Evolutionary conservation across 208 protist species (phyloP), one percentile per base, ranked within the genome.

Genomic region (Crithidia brevicula): DNA sequence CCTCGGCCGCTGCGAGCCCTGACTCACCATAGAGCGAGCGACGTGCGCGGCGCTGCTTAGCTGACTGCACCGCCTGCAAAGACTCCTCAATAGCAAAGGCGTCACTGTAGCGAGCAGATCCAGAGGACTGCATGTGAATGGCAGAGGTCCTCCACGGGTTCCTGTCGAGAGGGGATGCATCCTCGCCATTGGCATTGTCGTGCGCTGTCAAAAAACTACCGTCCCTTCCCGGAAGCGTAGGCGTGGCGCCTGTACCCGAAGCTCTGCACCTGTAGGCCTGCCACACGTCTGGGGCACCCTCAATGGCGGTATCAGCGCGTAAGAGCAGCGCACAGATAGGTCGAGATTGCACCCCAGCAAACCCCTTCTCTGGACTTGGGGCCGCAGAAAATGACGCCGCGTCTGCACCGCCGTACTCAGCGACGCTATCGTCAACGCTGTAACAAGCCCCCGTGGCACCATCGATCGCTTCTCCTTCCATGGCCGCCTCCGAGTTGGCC

Each of bases 241-340:
- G n/a, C n/a, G n/a, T n/a, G n/a, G n/a, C n/a, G n/a, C n/a, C n/a
- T n/a, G n/a, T n/a, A n/a, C n/a, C n/a, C n/a, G n/a, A n/a, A 16
- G 53, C 40, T 7, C n/a, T 30, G 27, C 20, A 25, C 9, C 46
- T 22, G 51, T 72, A 45, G 15, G 46, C 28, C 20, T 62, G 36
- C 64, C 50, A 77, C 46, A 60, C 74, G 38, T 45, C 67, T 31
- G 68, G 70, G 22, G 25, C 25, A 31, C 3, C 42, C 30, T 76
- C 71, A 25, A 82, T 86, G 18, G 79, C 77, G 15, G 78, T 85
- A 43, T 90, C 78, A 0, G 78, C 74, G 13, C 82, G 72, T 22
- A 90, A 40, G 10, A 90, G 66, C 3, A 86, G 67, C 54, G 80
- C 75, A 27, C 59, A 13, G 31, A 77, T 51, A 9, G 64, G 58